Conservation (phyloP, 352 stramenopile genomes). For the Phytophthora pinifolia region DNA sequence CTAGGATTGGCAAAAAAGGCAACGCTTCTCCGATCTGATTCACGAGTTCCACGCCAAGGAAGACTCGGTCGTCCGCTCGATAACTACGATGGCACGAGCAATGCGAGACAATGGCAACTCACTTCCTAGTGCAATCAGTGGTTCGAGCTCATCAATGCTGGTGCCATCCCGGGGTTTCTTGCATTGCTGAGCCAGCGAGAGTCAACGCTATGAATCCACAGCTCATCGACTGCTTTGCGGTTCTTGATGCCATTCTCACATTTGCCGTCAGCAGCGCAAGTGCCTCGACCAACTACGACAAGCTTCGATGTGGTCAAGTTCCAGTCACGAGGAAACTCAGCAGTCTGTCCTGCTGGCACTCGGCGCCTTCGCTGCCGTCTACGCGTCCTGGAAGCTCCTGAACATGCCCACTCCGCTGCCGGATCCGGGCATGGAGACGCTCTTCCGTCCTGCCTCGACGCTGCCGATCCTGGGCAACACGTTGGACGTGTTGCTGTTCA, state of each 20-base stretch:
- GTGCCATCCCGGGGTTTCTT: conserved; percentile 11
- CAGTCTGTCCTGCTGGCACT: conserved; percentile 23
- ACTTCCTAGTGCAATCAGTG: conserved; percentile 26
- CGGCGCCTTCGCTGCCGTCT: conserved; percentile 17
- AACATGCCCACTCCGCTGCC: conserved; percentile 23
- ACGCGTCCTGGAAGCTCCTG: conserved; percentile 27
- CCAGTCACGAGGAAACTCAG: conserved; percentile 23
- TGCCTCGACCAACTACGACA: conserved; percentile 3
- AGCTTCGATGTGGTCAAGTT: conserved; percentile 28
- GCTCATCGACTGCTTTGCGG: background rate
- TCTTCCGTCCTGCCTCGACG: conserved; percentile 28
- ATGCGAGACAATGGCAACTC: conserved; percentile 7
- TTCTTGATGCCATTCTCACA: conserved; percentile 16
- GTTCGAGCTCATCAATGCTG: conserved; percentile 6
- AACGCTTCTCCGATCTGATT: conserved; percentile 5
- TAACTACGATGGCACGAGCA: background rate
- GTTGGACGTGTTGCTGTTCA: conserved; percentile 29
- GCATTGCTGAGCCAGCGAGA: too few species aligned
- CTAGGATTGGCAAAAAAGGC: background rate
- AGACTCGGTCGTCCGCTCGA: conserved; percentile 17
- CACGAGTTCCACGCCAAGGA: conserved; percentile 7
- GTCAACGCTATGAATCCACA: background rate
- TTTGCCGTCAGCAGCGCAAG: conserved; percentile 20
- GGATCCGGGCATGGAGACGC: conserved; percentile 24
- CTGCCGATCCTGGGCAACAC: conserved; percentile 33